Evolutionary conservation across 2,329 filamentous ascomycete genomes (phyloP), one percentile per base, ranked within the genome.

Genomic region (Colletotrichum endophyticum): DNA sequence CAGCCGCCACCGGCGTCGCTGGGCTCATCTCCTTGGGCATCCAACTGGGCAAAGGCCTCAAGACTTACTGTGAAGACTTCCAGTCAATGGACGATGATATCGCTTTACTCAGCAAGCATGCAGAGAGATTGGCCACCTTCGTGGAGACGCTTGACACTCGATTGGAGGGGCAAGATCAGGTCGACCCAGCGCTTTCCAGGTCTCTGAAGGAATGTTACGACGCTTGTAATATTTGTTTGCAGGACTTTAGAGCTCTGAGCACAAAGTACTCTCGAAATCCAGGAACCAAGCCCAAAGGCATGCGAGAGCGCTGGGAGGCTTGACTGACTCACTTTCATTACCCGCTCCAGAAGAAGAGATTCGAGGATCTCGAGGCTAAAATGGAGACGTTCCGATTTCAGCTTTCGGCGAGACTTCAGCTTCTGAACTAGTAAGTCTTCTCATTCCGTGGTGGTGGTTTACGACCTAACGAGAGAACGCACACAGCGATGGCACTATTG

Each of bases 381-480:
- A 56, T 56, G 25, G 36, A 53, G 2, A 27, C 0, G 1, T 66
- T 66, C 16, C 6, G 30, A 6, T 15, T 3, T 4, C 3, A n/a
- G 5, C 8, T 66, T 15, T 53, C 16, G 5, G 15, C 0, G 5
- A 32, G 27, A 22, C 16, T 67, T 4, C 39, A 53, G 16, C 22
- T 56, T 15, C 27, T 67, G 0, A 56, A 67, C 32, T 27, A 16
- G 64, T 56, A n/a, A 56, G 39, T n/a, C 32, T 22, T 4, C 32
- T 6, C 12, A 34, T 6, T 8, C 12, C 3, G 3, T 6, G 12
- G 2, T 19, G 59, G 2, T 12, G 15, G 5, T 34, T 12, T 25
- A 19, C 1, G 25, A 9, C 2, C 22, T 27, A 0, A 19, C 6
- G 0, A 9, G 3, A 34, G 6, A 5, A 6, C 32, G 7, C 8